phyloP scores from a whole-genome alignment of 2,329 filamentous ascomycete genomes.

The Alternaria alternata region DNA sequence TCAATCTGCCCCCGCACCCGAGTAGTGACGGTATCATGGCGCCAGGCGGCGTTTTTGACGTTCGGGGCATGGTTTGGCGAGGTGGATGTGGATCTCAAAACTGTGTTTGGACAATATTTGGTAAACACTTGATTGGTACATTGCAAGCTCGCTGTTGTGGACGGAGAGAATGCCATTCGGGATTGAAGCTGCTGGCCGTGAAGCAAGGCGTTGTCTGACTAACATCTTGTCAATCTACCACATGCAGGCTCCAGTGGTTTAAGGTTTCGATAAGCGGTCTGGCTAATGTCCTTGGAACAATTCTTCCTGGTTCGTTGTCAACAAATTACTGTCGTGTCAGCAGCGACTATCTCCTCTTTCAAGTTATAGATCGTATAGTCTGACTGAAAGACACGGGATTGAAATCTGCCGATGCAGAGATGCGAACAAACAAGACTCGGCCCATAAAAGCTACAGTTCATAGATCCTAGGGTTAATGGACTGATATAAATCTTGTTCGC shows the following conservation, averaged over 20 bases:
- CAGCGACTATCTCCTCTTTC: neutral
- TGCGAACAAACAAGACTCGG: neutral
- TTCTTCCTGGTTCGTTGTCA: neutral
- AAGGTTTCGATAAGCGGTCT: neutral
- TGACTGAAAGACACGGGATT: neutral
- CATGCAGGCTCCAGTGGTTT: neutral
- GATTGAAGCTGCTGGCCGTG: neutral
- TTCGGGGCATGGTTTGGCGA: neutral
- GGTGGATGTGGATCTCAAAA: neutral
- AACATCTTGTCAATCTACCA: neutral
- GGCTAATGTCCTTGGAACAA: neutral
- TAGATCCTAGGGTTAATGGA: neutral
- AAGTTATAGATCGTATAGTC: neutral
- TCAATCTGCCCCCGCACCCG: slow-evolving; percentile 6
- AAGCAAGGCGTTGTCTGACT: neutral
- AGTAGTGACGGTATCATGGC: slow-evolving; percentile 7
- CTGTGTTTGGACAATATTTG: neutral
- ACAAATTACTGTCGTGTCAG: neutral
- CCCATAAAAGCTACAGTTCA: neutral
- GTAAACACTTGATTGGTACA: neutral
- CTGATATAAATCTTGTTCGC: neutral
- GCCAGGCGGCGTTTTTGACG: neutral
- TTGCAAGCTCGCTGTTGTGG: neutral
- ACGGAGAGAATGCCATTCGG: neutral
- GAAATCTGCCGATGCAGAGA: neutral